phyloP scores from a whole-genome alignment of 805 yeast species.

The Saturnispora gosingensis region DNA sequence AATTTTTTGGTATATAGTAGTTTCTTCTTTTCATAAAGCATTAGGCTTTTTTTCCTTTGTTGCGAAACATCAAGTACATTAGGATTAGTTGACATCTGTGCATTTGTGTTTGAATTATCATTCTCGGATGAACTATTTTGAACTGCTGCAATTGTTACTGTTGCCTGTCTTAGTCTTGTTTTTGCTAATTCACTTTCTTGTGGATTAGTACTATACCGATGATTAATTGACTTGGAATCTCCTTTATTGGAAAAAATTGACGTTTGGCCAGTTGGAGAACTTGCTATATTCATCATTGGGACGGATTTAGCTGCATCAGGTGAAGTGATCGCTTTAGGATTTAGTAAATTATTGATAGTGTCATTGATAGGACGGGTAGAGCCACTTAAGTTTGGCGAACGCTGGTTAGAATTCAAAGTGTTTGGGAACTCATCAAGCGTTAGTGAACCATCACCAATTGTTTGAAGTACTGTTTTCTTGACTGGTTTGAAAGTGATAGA shows the following conservation, averaged over 20 bases:
- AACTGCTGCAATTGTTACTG: not conserved
- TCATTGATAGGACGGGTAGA: not conserved
- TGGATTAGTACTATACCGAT: not conserved
- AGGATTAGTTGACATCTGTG: not conserved
- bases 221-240: not conserved
- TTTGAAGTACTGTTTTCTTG: constrained; percentile 36
- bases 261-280: not conserved
- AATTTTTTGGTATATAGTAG: constrained; percentile 15
- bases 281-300: not conserved
- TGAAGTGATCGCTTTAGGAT: not conserved
- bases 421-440: constrained; percentile 27
- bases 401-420: not conserved
- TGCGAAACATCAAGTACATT: not conserved
- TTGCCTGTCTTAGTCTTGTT: not conserved
- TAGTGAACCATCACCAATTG: constrained; percentile 42
- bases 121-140: not conserved
- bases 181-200: constrained; percentile 1
- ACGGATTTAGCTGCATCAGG: not conserved
- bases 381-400: not conserved
- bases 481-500: constrained; percentile 39
- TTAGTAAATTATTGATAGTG: not conserved
- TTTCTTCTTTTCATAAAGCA: constrained; percentile 2
- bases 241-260: not conserved
- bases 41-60: not conserved
- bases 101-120: constrained; percentile 6